Conservation (phyloP, 2,329 filamentous ascomycete genomes). For the Zalaria sp. region DNA sequence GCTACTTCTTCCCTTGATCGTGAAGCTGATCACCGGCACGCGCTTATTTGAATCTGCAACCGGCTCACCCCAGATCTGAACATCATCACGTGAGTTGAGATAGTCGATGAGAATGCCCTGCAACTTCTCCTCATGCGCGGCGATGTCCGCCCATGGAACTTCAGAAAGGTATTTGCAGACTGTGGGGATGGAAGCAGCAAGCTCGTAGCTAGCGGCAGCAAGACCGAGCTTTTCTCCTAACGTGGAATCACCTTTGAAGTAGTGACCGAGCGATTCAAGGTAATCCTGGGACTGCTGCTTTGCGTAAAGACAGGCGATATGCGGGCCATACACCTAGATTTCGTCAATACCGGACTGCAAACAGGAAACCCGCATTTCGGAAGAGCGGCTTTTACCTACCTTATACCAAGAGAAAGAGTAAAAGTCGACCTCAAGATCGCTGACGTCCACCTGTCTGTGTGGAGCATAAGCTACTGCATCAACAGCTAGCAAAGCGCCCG, state of each 20-base stretch:
- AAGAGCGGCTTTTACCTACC: conserved; percentile 9
- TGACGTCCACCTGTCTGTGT: conserved; percentile 56
- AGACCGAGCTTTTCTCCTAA: conserved; percentile 55
- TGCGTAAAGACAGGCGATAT: conserved; percentile 57
- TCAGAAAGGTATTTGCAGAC: conserved; percentile 41
- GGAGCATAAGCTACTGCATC: conserved; percentile 68
- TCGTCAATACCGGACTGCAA: conserved; percentile 7
- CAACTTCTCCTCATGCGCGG: conserved; percentile 45
- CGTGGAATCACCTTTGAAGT: conserved; percentile 46
- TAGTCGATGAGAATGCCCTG: conserved; percentile 47
- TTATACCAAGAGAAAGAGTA: conserved; percentile 78
- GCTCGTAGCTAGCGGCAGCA: conserved; percentile 57
- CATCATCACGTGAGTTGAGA: conserved; percentile 35
- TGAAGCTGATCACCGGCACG: conserved; percentile 55
- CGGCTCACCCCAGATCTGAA: conserved; percentile 46
- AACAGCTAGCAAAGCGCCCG: conserved; percentile 50
- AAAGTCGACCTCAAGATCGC: conserved; percentile 55
- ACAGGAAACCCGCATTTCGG: background rate
- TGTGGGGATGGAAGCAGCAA: conserved; percentile 46
- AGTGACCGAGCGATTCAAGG: conserved; percentile 48
- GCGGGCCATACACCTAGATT: conserved; percentile 53
- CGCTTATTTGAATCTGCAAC: conserved; percentile 33
- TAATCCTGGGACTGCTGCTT: conserved; percentile 40
- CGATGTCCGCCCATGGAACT: conserved; percentile 36
- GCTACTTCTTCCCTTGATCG: conserved; percentile 42